Evolutionary conservation across 805 yeast species (phyloP).

Genomic region (Ogataea wickerhamii): DNA sequence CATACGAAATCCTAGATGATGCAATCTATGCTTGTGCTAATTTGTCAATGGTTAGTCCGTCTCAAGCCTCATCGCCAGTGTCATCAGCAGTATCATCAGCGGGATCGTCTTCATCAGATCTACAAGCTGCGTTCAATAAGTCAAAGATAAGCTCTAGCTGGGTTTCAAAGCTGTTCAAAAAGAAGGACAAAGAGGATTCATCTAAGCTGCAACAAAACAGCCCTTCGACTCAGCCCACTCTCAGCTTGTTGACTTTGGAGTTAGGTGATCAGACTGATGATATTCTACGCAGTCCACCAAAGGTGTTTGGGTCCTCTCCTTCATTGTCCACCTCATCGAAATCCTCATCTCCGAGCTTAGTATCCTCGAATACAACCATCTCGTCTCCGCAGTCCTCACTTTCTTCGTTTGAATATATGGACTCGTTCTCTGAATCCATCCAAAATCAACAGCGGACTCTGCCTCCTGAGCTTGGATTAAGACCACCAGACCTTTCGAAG

Average conservation of each 20-base stretch:
- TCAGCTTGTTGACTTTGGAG: background rate
- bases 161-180: constrained; percentile 28
- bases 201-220: background rate
- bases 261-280: constrained; percentile 4
- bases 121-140: constrained; percentile 6
- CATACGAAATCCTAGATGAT: constrained; percentile 65
- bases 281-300: constrained; percentile 15
- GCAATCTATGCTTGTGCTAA: constrained; percentile 46
- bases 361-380: constrained; percentile 23
- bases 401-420: constrained; percentile 22
- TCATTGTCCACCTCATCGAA: constrained; percentile 25
- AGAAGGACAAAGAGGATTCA: constrained; percentile 9
- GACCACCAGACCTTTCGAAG: constrained; percentile 21
- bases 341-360: constrained; percentile 29
- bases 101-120: constrained; percentile 7
- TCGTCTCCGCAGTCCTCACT: constrained; percentile 30
- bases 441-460: constrained; percentile 12
- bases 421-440: constrained; percentile 9
- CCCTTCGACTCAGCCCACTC: background rate
- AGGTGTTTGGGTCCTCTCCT: constrained; percentile 19
- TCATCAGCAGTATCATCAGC: too few relatives aligned
- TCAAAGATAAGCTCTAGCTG: constrained; percentile 19
- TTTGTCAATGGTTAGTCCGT: constrained; percentile 9
- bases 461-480: constrained; percentile 44
- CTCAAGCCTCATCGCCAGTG: constrained; percentile 9